phyloP scores from a whole-genome alignment of 768 basidiomycete genomes.

The Trametes cinnabarina region DNA sequence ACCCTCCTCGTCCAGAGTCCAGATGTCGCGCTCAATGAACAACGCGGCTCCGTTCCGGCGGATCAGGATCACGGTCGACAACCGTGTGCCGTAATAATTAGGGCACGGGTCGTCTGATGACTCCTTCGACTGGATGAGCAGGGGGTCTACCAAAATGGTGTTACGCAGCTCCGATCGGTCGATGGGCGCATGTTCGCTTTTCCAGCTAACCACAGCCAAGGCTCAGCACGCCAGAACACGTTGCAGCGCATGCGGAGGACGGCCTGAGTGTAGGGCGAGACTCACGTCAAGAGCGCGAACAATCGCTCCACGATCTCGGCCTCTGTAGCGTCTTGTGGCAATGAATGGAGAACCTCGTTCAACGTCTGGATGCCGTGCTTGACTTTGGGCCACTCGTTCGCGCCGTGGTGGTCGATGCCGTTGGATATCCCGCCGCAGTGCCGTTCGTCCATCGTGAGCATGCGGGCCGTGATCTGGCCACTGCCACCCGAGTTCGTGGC shows the following conservation, averaged over 20 bases:
- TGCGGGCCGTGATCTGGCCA: slow-evolving; percentile 51
- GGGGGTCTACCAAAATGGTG: slow-evolving; percentile 63
- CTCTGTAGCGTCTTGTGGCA: slow-evolving; percentile 43
- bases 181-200: slow-evolving; percentile 34
- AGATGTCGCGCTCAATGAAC: slow-evolving; percentile 74
- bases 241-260: neutral
- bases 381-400: slow-evolving; percentile 73
- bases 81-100: slow-evolving; percentile 61
- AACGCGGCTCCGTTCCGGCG: slow-evolving; percentile 54
- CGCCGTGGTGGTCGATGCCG: slow-evolving; percentile 64
- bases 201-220: slow-evolving; percentile 16
- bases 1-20: slow-evolving; percentile 45
- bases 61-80: slow-evolving; percentile 71
- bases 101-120: neutral
- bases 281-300: slow-evolving; percentile 70
- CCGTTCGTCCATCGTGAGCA: slow-evolving; percentile 50
- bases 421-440: slow-evolving; percentile 68
- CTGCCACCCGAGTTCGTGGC: slow-evolving; percentile 75
- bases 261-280: slow-evolving; percentile 24
- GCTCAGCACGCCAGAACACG: neutral
- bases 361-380: slow-evolving; percentile 52
- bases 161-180: slow-evolving; percentile 55
- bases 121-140: slow-evolving; percentile 29
- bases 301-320: slow-evolving; percentile 53
- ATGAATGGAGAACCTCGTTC: slow-evolving; percentile 38